A percentile compares a stretch with the other conserved stretches of the same genome.
These are phyloP conservation scores for Pestalotiopsis sp. DNA, from an alignment of 2,329 filamentous ascomycete species.

Conservation along the genomic window DNA sequence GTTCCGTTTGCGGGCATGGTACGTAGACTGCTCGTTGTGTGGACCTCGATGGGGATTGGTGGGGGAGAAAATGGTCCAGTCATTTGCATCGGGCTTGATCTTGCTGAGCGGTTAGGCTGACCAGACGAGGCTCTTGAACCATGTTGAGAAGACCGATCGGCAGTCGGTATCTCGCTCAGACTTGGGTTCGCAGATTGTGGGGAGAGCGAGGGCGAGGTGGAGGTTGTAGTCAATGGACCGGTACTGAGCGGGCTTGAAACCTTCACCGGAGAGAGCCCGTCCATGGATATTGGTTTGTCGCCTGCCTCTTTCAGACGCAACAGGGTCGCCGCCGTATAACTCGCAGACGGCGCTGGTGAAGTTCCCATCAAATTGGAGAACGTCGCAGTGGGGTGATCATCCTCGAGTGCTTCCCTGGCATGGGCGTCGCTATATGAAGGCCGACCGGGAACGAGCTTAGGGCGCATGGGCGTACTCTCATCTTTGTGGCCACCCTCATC, in stretches of 20 bases:
- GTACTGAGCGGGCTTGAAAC: slow-evolving; percentile 27
- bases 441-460: slow-evolving; percentile 29
- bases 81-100: slow-evolving; percentile 28
- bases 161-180: background rate
- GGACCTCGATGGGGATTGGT: slow-evolving; percentile 30
- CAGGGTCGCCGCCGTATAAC: slow-evolving; percentile 33
- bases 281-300: slow-evolving; percentile 24
- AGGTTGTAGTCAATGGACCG: slow-evolving; percentile 18
- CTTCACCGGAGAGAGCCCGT: slow-evolving; percentile 29
- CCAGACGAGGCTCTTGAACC: slow-evolving; percentile 22
- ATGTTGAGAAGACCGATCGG: background rate
- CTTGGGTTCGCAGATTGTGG: background rate
- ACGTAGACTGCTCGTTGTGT: slow-evolving; percentile 28
- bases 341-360: slow-evolving; percentile 32
- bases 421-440: slow-evolving; percentile 35
- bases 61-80: slow-evolving; percentile 29
- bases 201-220: slow-evolving; percentile 13
- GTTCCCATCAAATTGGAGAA: slow-evolving; percentile 29
- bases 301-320: slow-evolving; percentile 29
- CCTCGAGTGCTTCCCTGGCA: slow-evolving; percentile 24
- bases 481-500: background rate
- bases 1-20: background rate
- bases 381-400: slow-evolving; percentile 27
- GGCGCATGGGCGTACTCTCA: slow-evolving; percentile 20
- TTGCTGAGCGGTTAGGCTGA: slow-evolving; percentile 17